A percentile compares a stretch with the other conserved stretches of the same genome.
Evolutionary conservation across 176 grass and related monocot species (phyloP).

Genomic region (Themeda triandra): DNA sequence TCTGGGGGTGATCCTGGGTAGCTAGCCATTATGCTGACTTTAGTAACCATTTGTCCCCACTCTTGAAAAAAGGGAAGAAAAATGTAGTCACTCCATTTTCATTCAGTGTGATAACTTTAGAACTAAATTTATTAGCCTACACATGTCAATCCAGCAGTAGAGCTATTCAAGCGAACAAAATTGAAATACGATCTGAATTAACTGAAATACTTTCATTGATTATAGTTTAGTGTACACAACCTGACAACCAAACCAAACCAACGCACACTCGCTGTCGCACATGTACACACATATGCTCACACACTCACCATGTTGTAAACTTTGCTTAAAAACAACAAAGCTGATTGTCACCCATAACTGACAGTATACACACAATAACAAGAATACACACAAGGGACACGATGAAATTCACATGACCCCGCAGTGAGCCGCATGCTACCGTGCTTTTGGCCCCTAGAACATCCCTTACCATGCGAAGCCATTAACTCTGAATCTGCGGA

Average conservation of each 20-base stretch:
- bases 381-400: background rate
- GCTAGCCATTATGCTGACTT: background rate
- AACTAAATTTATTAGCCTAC: background rate
- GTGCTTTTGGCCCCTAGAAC: background rate
- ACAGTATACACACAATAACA: constrained; percentile 17
- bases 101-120: background rate
- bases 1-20: background rate
- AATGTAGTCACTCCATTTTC: background rate
- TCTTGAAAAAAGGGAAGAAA: background rate
- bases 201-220: background rate
- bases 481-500: background rate
- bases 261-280: background rate
- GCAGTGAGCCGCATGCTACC: background rate
- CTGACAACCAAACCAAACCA: background rate
- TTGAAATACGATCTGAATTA: background rate
- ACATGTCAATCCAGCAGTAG: background rate
- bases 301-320: background rate
- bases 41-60: background rate
- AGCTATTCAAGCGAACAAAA: background rate
- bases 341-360: background rate
- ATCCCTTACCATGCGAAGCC: background rate
- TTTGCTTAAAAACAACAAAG: background rate
- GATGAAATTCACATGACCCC: background rate
- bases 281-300: background rate
- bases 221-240: background rate